Percentiles rank a stretch among this genome's conserved stretches.
phyloP scores from a whole-genome alignment of 1,139 yeast species.

The Candida glucosophila region DNA sequence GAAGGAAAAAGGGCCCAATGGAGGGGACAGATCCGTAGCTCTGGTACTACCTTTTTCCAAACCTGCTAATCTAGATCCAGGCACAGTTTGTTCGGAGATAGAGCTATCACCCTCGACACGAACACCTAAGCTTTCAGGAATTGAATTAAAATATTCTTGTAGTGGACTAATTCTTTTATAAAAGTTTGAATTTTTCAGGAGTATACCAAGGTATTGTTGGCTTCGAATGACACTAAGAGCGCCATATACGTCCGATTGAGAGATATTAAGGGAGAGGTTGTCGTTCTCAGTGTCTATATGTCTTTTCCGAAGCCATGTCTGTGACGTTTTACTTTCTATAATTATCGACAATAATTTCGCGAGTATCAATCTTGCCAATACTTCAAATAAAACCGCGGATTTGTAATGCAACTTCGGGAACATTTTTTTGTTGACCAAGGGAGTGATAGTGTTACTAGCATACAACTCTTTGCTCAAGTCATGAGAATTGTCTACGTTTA shows the following conservation, averaged over 20 bases:
- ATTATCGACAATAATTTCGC: conserved; percentile 5
- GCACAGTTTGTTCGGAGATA: not conserved
- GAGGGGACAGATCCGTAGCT: too few species aligned
- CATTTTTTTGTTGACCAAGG: conserved; percentile 3
- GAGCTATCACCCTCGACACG: conserved; percentile 1
- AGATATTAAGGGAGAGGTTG: conserved; percentile 1
- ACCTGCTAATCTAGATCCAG: too few species aligned
- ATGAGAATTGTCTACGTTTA: conserved; percentile 3
- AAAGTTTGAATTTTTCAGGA: conserved; percentile 1
- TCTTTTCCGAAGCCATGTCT: conserved; percentile 5
- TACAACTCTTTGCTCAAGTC: conserved; percentile 5
- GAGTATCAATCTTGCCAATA: conserved; percentile 4
- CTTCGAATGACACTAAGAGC: too few species aligned
- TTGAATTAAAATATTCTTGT: conserved; percentile 2
- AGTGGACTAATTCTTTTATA: conserved; percentile 1
- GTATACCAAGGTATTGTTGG: too few species aligned
- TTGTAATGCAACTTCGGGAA: conserved; percentile 7
- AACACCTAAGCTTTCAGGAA: conserved; percentile 3
- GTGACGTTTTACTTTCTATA: conserved; percentile 4
- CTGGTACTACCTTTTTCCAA: too few species aligned
- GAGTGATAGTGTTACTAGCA: conserved; percentile 4
- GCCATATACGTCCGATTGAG: conserved; percentile 2
- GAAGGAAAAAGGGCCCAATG: too few species aligned
- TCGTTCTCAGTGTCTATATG: conserved; percentile 1
- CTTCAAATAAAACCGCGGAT: conserved; percentile 7